Percentiles rank a stretch among this genome's conserved stretches.
Conservation (phyloP, 2,329 filamentous ascomycete genomes). For the Pezicula carpinea region DNA sequence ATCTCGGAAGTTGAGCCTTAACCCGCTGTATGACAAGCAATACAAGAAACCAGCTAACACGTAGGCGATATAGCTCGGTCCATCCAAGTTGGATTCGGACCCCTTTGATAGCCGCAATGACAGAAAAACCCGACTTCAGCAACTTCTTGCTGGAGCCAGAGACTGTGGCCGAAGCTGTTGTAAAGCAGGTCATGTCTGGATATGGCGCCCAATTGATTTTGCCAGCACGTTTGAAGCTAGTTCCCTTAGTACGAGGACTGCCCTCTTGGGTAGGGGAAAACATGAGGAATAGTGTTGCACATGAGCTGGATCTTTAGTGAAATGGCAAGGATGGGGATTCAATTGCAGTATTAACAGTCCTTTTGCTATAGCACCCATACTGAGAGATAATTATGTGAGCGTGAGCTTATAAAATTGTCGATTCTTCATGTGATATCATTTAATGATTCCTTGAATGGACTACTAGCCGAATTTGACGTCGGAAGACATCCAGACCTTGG, state of each 20-base stretch:
- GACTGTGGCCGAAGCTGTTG: conserved; percentile 4
- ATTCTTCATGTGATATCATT: too few species aligned
- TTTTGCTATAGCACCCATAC: too few species aligned
- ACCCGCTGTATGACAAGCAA: too few species aligned
- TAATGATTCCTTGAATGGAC: too few species aligned
- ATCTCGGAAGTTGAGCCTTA: too few species aligned
- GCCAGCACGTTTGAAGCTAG: neutral
- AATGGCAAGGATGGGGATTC: too few species aligned
- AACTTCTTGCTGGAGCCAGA: conserved; percentile 8
- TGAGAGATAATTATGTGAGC: too few species aligned
- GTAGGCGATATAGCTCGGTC: conserved; percentile 1
- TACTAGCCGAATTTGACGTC: too few species aligned
- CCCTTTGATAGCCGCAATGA: conserved; percentile 1
- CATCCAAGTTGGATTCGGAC: conserved; percentile 8
- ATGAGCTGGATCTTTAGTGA: too few species aligned
- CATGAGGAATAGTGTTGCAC: conserved; percentile 1
- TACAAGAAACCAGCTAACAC: neutral
- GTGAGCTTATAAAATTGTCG: too few species aligned
- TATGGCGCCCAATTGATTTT: conserved; percentile 7
- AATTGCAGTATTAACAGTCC: too few species aligned
- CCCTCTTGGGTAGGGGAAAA: conserved; percentile 1
- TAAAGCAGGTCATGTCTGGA: conserved; percentile 5
- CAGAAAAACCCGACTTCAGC: conserved; percentile 1
- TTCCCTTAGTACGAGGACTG: neutral
- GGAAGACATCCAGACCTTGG: too few species aligned